These are phyloP conservation scores for Arctium lappa DNA, from an alignment of 129 eudicot genomes.

Conservation along the genomic window DNA sequence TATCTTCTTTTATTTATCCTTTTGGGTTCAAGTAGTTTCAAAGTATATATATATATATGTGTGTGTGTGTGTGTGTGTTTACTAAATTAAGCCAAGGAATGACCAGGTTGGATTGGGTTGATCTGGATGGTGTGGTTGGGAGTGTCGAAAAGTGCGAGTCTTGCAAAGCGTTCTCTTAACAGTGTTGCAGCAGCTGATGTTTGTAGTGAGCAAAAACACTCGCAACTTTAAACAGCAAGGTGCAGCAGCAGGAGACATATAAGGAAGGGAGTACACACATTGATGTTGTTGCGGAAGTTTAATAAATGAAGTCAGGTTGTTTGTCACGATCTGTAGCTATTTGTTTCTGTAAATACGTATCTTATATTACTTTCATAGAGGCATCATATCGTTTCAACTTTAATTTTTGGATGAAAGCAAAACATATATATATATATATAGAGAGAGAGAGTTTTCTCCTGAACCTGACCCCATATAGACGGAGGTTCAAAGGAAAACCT, in stretches of 20 bases:
- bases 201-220: slow-evolving; percentile 25
- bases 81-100: not conserved
- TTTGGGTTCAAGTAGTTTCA: not conserved
- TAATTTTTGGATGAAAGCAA: not conserved
- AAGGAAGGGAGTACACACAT: not conserved
- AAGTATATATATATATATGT: no score
- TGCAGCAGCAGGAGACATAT: not conserved
- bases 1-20: not conserved
- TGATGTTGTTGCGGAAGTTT: not conserved
- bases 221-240: not conserved
- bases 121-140: slow-evolving; percentile 64
- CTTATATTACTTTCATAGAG: not conserved
- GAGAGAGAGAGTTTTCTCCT: no score
- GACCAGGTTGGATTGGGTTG: slow-evolving; percentile 85
- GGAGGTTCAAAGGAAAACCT: no score
- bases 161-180: slow-evolving; percentile 52
- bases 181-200: slow-evolving; percentile 46
- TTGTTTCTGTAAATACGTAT: not conserved
- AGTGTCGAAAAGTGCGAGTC: slow-evolving; percentile 41
- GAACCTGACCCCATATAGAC: no score
- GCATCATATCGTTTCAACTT: not conserved
- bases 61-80: not conserved
- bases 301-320: not conserved
- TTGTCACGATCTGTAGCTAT: not conserved
- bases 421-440: not conserved